Evolutionary conservation across 129 eudicot species (phyloP), one percentile per base, ranked within the genome.

Genomic region (Pittosporum tobira): DNA sequence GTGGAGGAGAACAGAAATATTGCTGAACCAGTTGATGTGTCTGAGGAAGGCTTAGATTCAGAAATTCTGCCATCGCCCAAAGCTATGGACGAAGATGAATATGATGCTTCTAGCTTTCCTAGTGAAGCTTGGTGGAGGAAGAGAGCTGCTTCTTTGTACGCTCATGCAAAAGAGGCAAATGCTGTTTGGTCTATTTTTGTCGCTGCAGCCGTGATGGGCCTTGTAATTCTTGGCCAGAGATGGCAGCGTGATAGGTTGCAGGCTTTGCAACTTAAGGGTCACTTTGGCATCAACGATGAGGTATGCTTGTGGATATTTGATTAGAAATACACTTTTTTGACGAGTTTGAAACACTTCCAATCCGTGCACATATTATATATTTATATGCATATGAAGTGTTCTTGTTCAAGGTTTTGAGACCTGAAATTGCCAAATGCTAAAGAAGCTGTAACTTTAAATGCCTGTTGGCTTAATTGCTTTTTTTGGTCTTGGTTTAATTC

Each of bases 201-300:
- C 50, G 94, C 82, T 40, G 89, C 89, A 38, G 95, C 97, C 14
- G 97, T 90, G 52, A 75, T 82, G 86, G 97, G 97, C 20, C 75
- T 82, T 73, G 95, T 82, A 19, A 66, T 89, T 59, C 70, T 89
- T 36, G 84, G 88, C 45, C 83, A 67, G 59, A 73, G 63, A 42
- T 88, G 89, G 97, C 88, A 84, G 58, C 88, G 76, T 56, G 86
- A 81, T 59, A 85, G 77, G 77, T 87, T 83, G 84, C 95, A 85
- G 53, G 76, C 68, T 56, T 65, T 83, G 69, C 83, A 83, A n/a
- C 75, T 64, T 18, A 83, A 81, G 62, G 69, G 73, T 73, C 78
- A 77, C 51, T 55, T 67, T 42, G 62, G 71, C 57, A 54, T 63
- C 62, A 65, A 71, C 37, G 79, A 79, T 64, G 82, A 84, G 96